Base-by-base conservation (phyloP, 2,329 filamentous ascomycete species). In the Plenodomus tracheiphilus region DNA sequence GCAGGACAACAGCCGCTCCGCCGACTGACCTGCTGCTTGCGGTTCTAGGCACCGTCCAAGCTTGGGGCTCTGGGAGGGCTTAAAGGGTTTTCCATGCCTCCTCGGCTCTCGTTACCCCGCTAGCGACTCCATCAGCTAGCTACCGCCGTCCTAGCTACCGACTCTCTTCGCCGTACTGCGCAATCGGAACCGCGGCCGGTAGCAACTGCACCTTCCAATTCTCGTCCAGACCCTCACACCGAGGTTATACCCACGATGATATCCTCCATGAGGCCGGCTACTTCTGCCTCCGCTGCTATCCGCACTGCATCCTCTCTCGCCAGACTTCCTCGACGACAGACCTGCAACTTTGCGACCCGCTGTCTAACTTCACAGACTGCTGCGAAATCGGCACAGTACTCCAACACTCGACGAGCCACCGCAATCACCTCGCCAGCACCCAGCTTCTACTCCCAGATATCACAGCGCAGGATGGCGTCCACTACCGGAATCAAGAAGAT, bases 401-500 rank as follows among this genome's bases (percentile, higher is more conserved):
- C 46, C 13, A 58, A 41, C 53, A 49, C 58, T 13, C 55, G 50
- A 51, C 53, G 49, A 46, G 56, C 47, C 46, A 51, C 52, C 28
- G 46, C 43, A 43, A 51, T 41, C 49, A 46, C 42, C 48, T 21
- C 28, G 8, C 18, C 57, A 20, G 42, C 48, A 32, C 18, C 49
- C 30, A 41, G 25, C 40, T 39, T 54, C 35, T 53, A 50, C 42
- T 43, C 51, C 9, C 47, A 21, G 7, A 41, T 58, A 39, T 53
- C 44, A 51, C 59, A 61, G 54, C 58, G 61, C 56, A 70, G 58
- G 45, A 73, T 72, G 68, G 61, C 68, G 43, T 66, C 60, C 30
- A 53, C 54, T 39, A 79, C 83, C 66, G 97, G 96, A 85, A 96
- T 97, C 84, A 80, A 83, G 70, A 99, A 97, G 87, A 97, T 97